Conservation (phyloP, 169 alveolate species). For the Plasmodium ovale region DNA sequence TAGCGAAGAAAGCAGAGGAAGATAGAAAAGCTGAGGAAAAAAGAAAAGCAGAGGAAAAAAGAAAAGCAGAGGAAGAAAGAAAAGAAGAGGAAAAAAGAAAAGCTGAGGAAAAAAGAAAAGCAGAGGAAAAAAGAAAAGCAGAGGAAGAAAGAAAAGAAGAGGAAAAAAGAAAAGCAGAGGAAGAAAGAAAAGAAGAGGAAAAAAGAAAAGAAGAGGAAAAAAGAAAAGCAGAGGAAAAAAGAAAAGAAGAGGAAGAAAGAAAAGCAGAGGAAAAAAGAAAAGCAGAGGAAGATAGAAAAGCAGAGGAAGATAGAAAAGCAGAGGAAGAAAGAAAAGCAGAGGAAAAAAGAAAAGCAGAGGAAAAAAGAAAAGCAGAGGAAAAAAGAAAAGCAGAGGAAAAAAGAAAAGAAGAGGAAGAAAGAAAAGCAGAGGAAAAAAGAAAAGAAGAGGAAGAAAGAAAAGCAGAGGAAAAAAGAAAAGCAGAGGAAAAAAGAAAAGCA, state of each 20-base stretch:
- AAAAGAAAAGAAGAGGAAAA: not conserved
- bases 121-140: not conserved
- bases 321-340: not conserved
- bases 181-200: not conserved
- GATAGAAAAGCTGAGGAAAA: not conserved
- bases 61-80: not conserved
- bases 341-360: not conserved
- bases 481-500: constrained; percentile 14
- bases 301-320: not conserved
- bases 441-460: constrained; percentile 10
- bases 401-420: not conserved
- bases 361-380: not conserved
- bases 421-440: not conserved
- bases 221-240: not conserved
- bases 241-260: not conserved
- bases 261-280: not conserved
- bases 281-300: not conserved
- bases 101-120: not conserved
- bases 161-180: not conserved
- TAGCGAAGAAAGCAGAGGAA: too few relatives aligned
- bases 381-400: not conserved
- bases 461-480: constrained; percentile 2
- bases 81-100: not conserved
- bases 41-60: constrained; percentile 4
- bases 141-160: not conserved